These are phyloP conservation scores for Sisymbrium irio DNA, from an alignment of 345 rosid species.

Conservation along the genomic window DNA sequence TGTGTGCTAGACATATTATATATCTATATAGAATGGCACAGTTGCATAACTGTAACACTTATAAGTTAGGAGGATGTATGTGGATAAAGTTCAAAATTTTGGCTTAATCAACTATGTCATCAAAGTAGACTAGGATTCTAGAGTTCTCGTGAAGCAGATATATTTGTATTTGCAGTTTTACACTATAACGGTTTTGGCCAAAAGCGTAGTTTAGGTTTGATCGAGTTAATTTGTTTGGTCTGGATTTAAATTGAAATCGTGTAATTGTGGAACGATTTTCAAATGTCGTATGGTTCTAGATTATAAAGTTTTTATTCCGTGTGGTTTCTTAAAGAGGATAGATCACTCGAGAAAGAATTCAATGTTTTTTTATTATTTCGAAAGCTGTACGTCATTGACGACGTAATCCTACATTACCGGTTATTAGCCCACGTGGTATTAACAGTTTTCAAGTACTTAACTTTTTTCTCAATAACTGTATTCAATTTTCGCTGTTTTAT, in stretches of 20 bases:
- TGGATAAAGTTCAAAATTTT: background rate
- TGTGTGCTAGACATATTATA: background rate
- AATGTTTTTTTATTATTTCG: background rate
- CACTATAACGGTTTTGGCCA: background rate
- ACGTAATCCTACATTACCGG: slow-evolving; percentile 1
- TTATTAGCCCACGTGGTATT: slow-evolving; percentile 22
- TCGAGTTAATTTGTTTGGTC: background rate
- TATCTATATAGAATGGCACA: background rate
- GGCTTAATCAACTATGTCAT: background rate
- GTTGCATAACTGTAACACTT: background rate
- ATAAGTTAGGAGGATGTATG: background rate
- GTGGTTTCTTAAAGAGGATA: background rate
- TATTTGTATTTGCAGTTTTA: too few relatives aligned
- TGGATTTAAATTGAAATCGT: background rate
- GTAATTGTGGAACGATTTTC: background rate
- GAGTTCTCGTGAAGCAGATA: background rate
- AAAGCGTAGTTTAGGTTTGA: background rate
- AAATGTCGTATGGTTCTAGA: background rate
- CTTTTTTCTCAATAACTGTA: background rate
- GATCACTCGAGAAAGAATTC: background rate
- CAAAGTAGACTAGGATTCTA: background rate
- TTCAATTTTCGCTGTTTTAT: background rate
- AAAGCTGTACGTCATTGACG: slow-evolving; percentile 22
- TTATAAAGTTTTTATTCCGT: background rate
- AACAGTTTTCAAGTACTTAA: background rate